These are phyloP conservation scores for Aurinia saxatilis DNA, from an alignment of 345 rosid genomes.

Conservation along the genomic window DNA sequence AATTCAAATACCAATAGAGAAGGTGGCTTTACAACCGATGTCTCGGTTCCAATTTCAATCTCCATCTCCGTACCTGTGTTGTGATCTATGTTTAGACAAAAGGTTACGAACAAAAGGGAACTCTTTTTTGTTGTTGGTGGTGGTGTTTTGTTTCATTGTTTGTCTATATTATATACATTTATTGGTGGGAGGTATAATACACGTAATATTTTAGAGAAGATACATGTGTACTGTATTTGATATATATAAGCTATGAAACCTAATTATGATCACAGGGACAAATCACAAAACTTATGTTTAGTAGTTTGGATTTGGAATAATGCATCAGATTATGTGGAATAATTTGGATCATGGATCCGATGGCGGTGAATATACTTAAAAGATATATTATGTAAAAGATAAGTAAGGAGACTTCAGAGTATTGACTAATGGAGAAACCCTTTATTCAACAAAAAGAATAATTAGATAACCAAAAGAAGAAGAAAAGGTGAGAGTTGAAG, in stretches of 20 bases:
- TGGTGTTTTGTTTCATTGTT: conserved; percentile 11
- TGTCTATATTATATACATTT: conserved; percentile 28
- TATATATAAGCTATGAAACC: not conserved
- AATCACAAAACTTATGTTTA: too few species aligned
- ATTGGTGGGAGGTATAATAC: conserved; percentile 33
- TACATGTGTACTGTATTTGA: conserved; percentile 1
- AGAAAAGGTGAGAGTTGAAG: not conserved
- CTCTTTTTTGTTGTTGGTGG: conserved; percentile 12
- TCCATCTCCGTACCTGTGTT: conserved; percentile 38
- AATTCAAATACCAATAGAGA: conserved; percentile 35
- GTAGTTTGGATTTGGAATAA: too few species aligned
- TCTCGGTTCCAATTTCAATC: conserved; percentile 63
- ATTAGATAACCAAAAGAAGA: not conserved
- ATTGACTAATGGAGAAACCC: conserved; percentile 4
- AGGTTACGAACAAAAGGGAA: not conserved
- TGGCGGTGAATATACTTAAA: not conserved
- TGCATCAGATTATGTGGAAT: not conserved
- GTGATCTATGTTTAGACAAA: conserved; percentile 13
- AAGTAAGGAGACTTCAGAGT: not conserved
- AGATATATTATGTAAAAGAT: not conserved
- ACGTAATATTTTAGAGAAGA: not conserved
- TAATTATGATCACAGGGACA: not conserved
- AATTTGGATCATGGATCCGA: not conserved
- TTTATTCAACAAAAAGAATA: conserved; percentile 6
- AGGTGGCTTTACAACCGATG: conserved; percentile 36